Conservation (phyloP, 2,329 filamentous ascomycete species). For the Corynespora cassiicola region DNA sequence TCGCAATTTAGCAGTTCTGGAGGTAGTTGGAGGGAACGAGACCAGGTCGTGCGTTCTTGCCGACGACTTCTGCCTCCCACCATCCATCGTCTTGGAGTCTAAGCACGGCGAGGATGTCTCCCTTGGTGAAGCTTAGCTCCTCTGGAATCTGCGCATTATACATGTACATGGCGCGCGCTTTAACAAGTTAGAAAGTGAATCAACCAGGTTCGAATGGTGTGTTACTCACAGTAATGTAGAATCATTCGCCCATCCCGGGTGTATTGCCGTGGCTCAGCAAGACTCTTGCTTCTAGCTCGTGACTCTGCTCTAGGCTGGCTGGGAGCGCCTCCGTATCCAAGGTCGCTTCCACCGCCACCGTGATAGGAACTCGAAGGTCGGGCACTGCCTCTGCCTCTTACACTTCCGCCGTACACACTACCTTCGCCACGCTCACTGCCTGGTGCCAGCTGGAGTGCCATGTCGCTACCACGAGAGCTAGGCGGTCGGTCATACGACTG, state of each 20-base stretch:
- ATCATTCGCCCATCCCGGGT: conserved; percentile 87
- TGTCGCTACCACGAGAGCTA: conserved; percentile 52
- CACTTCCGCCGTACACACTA: conserved; percentile 49
- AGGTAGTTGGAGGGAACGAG: conserved; percentile 73
- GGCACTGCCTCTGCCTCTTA: conserved; percentile 38
- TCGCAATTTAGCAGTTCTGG: conserved; percentile 60
- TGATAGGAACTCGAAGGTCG: conserved; percentile 53
- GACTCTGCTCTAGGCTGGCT: conserved; percentile 46
- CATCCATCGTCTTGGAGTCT: conserved; percentile 96
- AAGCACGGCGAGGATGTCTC: conserved; percentile 86
- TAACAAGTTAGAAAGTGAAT: conserved; percentile 5
- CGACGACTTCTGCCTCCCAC: conserved; percentile 97
- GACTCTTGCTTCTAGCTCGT: conserved; percentile 76
- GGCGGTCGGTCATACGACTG: conserved; percentile 56
- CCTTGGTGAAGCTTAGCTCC: conserved; percentile 90
- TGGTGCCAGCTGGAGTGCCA: conserved; percentile 54
- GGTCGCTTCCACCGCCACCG: conserved; percentile 28
- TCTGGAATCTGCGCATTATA: conserved; percentile 95
- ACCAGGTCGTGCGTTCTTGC: conserved; percentile 61
- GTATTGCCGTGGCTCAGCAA: conserved; percentile 84
- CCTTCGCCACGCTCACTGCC: conserved; percentile 44
- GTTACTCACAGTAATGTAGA: conserved; percentile 86
- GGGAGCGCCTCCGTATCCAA: conserved; percentile 27
- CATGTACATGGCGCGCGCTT: conserved; percentile 91
- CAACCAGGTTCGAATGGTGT: conserved; percentile 1